These are phyloP conservation scores for Apiosordaria backusii DNA, from an alignment of 495 filamentous ascomycete genomes.

Conservation along the genomic window DNA sequence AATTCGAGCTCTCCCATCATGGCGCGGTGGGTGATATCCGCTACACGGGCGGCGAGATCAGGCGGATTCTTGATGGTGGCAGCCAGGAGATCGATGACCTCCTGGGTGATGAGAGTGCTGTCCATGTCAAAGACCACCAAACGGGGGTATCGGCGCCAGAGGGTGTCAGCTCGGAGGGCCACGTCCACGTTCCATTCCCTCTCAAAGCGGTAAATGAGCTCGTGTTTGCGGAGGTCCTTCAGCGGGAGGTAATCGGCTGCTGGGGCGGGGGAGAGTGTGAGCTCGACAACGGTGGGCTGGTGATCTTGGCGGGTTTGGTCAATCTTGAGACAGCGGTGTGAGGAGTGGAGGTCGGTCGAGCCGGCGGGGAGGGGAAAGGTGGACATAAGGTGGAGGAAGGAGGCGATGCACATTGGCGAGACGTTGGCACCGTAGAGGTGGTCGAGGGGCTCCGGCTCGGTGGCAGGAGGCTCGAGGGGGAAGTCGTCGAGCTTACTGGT, in stretches of 20 bases:
- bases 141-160: constrained; percentile 73
- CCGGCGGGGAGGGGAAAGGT: constrained; percentile 56
- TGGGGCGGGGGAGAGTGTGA: constrained; percentile 65
- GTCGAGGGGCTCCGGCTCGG: constrained; percentile 61
- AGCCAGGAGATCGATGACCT: constrained; percentile 94
- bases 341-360: constrained; percentile 58
- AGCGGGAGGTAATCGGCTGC: constrained; percentile 65
- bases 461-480: constrained; percentile 65
- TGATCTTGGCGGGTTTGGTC: constrained; percentile 35
- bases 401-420: constrained; percentile 75
- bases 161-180: constrained; percentile 63
- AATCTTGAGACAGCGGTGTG: constrained; percentile 67
- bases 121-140: constrained; percentile 98
- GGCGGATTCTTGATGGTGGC: constrained; percentile 57
- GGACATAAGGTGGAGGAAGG: constrained; percentile 73
- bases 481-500: constrained; percentile 64
- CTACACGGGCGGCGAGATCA: constrained; percentile 56
- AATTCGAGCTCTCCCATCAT: constrained; percentile 99
- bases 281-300: constrained; percentile 65
- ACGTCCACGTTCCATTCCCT: constrained; percentile 84
- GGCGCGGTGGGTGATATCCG: constrained; percentile 80
- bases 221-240: constrained; percentile 67
- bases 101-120: constrained; percentile 89
- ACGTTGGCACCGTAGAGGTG: constrained; percentile 74
- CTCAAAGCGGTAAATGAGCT: constrained; percentile 78